Evolutionary conservation across 352 stramenopile genomes (phyloP).

Genomic region (Thalassiosira hispida): DNA sequence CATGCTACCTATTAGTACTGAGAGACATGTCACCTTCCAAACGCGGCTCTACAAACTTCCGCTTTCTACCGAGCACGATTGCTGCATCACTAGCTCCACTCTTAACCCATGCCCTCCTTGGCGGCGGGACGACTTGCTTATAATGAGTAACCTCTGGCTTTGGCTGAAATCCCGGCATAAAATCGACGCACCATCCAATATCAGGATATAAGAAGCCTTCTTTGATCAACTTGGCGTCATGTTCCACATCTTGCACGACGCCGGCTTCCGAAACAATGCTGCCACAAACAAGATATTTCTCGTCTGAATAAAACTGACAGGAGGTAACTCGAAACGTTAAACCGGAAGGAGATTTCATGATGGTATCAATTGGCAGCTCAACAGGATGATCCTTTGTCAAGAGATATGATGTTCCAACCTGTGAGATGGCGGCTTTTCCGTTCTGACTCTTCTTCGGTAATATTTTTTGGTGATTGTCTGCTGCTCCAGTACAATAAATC

Average conservation of each 20-base stretch:
- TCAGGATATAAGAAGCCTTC: background rate
- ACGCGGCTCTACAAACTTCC: background rate
- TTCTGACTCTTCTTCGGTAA: background rate
- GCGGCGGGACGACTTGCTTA: slow-evolving; percentile 2
- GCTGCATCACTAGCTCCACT: background rate
- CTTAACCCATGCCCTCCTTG: background rate
- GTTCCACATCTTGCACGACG: background rate
- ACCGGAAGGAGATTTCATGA: background rate
- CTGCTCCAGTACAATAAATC: background rate
- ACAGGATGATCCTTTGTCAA: background rate
- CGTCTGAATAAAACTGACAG: background rate
- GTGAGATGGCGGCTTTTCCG: background rate
- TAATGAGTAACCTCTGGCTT: background rate
- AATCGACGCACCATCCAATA: background rate
- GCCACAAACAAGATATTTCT: background rate
- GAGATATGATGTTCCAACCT: background rate
- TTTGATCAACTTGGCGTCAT: background rate
- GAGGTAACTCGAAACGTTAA: background rate
- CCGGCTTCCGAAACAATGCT: background rate
- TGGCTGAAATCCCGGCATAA: background rate
- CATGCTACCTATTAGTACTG: background rate
- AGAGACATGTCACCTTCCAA: background rate
- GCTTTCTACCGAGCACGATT: background rate
- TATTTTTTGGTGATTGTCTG: background rate
- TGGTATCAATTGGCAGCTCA: background rate